Base-by-base conservation (phyloP, 2,329 filamentous ascomycete species). In the Hyphodiscus sp. region DNA sequence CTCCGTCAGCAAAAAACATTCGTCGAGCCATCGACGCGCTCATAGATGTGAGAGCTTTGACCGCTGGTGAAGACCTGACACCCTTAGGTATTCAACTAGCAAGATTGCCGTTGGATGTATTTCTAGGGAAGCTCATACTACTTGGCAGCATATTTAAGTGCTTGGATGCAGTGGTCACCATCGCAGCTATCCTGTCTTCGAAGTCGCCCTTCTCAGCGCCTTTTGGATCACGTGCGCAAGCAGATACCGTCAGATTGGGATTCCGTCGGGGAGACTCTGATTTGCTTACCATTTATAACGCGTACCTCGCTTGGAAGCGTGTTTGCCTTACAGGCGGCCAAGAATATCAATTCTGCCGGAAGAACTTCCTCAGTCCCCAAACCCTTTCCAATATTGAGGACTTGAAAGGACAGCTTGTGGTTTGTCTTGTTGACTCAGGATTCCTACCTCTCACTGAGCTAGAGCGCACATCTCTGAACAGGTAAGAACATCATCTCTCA, bases 341-440 rank as follows among this genome's bases (percentile, higher is more conserved):
- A 47, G 92, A 97, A 65, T 89, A 86, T 64, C 82, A 91, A 60
- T 99, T 95, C 71, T 99, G 94, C 73, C 85, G 87, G 63, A 96
- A 95, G 73, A 96, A 96, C 70, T 96, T 91, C 66, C 80, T 99
- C 50, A 92, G 86, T 56, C 80, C 86, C n/a, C 91, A 95, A 68
- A 94, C 89, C 2, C 78, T 99, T 3, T 78, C 83, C 46, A 95
- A 94, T 58, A 96, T 99, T 59, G 94, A 99, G 69, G 94, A 99
- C 63, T 79, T 97, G 50, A 99, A 97, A 70, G 87, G 88, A 7
- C 94, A 99, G 65, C 81, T 99, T 0, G 76, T 96, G 1, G 85
- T 89, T 1, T 87, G 89, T 0, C 78, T 99, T 1, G 87, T 86
- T 7, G 94, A 97, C 63, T 89, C 91, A 0, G 89, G 90, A 0